Evolutionary conservation across 164 flowering plant genomes (phyloP).

Genomic region (Euptelea pleiosperma): DNA sequence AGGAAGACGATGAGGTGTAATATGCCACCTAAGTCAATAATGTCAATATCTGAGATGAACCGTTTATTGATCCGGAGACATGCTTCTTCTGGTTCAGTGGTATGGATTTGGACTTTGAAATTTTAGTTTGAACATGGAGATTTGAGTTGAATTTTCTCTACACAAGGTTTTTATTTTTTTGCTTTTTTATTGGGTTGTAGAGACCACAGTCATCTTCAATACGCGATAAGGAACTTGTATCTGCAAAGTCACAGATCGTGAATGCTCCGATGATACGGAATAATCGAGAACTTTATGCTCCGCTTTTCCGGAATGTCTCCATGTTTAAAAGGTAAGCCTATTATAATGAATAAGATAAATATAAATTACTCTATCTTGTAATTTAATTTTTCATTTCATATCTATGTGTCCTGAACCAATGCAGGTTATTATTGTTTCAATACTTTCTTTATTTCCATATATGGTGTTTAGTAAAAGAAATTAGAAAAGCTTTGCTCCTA

Average conservation of each 20-base stretch:
- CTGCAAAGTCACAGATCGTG: slow-evolving; percentile 44
- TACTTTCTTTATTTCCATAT: too few relatives aligned
- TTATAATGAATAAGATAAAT: too few relatives aligned
- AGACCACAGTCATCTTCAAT: slow-evolving; percentile 45
- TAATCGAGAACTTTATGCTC: slow-evolving; percentile 46
- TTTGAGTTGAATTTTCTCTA: neutral
- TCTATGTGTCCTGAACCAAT: too few relatives aligned
- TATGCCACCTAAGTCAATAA: too few relatives aligned
- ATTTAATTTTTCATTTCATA: too few relatives aligned
- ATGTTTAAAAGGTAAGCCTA: slow-evolving; percentile 66
- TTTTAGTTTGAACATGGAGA: slow-evolving; percentile 9
- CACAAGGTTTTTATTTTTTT: neutral
- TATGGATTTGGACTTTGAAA: slow-evolving; percentile 13
- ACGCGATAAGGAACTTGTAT: slow-evolving; percentile 44
- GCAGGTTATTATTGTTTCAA: too few relatives aligned
- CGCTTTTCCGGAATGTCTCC: slow-evolving; percentile 56
- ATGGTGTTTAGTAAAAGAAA: too few relatives aligned
- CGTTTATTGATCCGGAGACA: slow-evolving; percentile 35
- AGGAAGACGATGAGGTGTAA: too few relatives aligned
- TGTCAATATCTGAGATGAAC: slow-evolving; percentile 54
- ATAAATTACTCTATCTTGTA: too few relatives aligned
- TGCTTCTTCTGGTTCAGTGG: slow-evolving; percentile 38
- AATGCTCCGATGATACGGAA: slow-evolving; percentile 35
- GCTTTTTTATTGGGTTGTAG: slow-evolving; percentile 23
- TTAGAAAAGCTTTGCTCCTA: too few relatives aligned